phyloP scores from a whole-genome alignment of 2,329 filamentous ascomycete genomes.

The Claviceps cyperi region DNA sequence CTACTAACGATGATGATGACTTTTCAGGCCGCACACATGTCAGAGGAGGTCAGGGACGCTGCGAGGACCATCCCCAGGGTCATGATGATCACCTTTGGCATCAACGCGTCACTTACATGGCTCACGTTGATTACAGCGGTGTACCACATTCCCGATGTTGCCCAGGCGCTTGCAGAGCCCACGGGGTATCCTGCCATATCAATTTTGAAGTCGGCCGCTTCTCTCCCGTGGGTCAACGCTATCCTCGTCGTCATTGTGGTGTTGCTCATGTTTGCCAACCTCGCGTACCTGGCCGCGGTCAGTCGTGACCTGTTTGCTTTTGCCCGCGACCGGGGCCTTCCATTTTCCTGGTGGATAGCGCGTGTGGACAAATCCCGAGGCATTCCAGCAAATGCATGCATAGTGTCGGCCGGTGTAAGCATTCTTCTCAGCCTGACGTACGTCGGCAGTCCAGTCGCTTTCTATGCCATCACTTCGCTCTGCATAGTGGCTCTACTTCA shows the following conservation, averaged over 20 bases:
- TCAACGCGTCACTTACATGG: background rate
- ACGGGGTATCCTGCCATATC: constrained; percentile 6
- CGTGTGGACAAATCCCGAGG: constrained; percentile 1
- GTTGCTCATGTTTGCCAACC: constrained; percentile 5
- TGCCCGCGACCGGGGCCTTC: constrained; percentile 5
- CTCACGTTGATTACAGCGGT: constrained; percentile 1
- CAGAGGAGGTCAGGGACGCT: constrained; percentile 9
- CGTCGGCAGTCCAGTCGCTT: constrained; percentile 8
- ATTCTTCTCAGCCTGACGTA: constrained; percentile 7
- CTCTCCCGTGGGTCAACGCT: constrained; percentile 5
- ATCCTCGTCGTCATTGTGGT: constrained; percentile 2
- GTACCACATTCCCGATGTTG: constrained; percentile 6
- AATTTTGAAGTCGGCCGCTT: constrained; percentile 4
- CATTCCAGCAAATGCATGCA: constrained; percentile 7
- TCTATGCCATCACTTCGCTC: constrained; percentile 9
- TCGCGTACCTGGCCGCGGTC: constrained; percentile 4
- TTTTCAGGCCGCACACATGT: constrained; percentile 6
- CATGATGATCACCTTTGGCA: constrained; percentile 5
- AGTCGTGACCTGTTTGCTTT: constrained; percentile 5
- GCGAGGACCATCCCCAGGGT: constrained; percentile 6
- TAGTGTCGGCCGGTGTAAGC: constrained; percentile 1
- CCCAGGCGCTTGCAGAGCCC: constrained; percentile 1
- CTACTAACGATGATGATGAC: background rate
- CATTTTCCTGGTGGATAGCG: background rate
- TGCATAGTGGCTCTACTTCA: constrained; percentile 6